These are phyloP conservation scores for Colletotrichum australisinense DNA, from an alignment of 2,329 filamentous ascomycete genomes.

Conservation along the genomic window DNA sequence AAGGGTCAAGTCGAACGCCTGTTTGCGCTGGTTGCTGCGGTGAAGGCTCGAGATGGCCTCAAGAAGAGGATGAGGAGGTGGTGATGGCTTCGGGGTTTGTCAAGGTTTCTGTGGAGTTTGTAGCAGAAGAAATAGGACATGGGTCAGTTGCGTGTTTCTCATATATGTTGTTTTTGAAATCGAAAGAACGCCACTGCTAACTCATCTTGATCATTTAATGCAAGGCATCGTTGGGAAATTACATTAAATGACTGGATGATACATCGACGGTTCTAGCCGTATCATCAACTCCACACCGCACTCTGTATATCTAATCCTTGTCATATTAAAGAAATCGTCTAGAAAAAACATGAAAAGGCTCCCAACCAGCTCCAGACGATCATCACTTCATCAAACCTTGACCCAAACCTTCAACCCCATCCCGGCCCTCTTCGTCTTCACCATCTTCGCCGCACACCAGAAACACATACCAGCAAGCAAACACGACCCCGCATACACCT, in stretches of 20 bases:
- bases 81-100: too few species aligned
- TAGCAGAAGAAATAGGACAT: too few species aligned
- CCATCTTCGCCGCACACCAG: constrained; percentile 51
- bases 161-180: too few species aligned
- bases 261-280: background rate
- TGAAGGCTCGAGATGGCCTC: too few species aligned
- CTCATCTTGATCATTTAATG: background rate
- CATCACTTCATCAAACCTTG: constrained; percentile 46
- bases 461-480: constrained; percentile 55
- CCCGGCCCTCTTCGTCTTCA: constrained; percentile 50
- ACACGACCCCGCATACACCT: constrained; percentile 58
- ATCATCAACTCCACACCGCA: background rate
- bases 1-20: too few species aligned
- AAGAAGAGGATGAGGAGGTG: too few species aligned
- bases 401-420: constrained; percentile 47
- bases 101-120: too few species aligned
- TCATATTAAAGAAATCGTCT: background rate
- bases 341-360: background rate
- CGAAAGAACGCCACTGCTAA: too few species aligned
- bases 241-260: background rate
- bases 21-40: too few species aligned
- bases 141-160: too few species aligned
- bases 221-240: background rate
- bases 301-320: rapidly evolving
- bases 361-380: too few species aligned